These are phyloP conservation scores for Thelonectria discophora DNA, from an alignment of 2,329 filamentous ascomycete genomes.

Conservation along the genomic window DNA sequence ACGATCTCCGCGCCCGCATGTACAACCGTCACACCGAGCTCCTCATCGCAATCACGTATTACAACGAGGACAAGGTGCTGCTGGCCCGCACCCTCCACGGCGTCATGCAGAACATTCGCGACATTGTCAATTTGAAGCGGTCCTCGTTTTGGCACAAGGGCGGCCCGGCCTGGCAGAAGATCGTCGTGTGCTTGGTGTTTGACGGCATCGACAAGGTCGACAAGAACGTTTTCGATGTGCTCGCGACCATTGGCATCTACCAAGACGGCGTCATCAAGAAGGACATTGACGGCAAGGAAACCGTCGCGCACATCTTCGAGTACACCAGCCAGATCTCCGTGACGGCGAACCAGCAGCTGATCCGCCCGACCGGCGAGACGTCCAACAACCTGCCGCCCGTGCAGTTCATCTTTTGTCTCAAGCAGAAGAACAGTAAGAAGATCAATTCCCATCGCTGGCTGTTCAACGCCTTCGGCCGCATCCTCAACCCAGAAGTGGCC, in stretches of 20 bases:
- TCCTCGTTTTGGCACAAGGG: slow-evolving; percentile 42
- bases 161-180: slow-evolving; percentile 39
- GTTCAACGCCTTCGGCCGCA: slow-evolving; percentile 40
- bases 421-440: slow-evolving; percentile 42
- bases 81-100: slow-evolving; percentile 38
- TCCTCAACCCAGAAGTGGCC: slow-evolving; percentile 38
- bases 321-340: slow-evolving; percentile 41
- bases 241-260: slow-evolving; percentile 38
- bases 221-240: slow-evolving; percentile 40
- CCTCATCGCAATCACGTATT: slow-evolving; percentile 39
- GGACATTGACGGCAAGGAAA: slow-evolving; percentile 40
- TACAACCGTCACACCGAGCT: slow-evolving; percentile 41
- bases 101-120: slow-evolving; percentile 39
- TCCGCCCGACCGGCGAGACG: slow-evolving; percentile 34
- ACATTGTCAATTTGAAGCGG: slow-evolving; percentile 39
- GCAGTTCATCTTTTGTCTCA: slow-evolving; percentile 40
- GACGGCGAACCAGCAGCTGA: slow-evolving; percentile 39
- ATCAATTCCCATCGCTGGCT: slow-evolving; percentile 42
- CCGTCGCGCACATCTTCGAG: slow-evolving; percentile 39
- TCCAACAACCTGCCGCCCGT: slow-evolving; percentile 36
- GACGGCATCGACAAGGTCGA: slow-evolving; percentile 40
- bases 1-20: slow-evolving; percentile 39
- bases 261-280: slow-evolving; percentile 41
- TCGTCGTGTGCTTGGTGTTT: slow-evolving; percentile 39
- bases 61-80: slow-evolving; percentile 41